Conservation (phyloP, 768 basidiomycete genomes). For the Terana coerulea region DNA sequence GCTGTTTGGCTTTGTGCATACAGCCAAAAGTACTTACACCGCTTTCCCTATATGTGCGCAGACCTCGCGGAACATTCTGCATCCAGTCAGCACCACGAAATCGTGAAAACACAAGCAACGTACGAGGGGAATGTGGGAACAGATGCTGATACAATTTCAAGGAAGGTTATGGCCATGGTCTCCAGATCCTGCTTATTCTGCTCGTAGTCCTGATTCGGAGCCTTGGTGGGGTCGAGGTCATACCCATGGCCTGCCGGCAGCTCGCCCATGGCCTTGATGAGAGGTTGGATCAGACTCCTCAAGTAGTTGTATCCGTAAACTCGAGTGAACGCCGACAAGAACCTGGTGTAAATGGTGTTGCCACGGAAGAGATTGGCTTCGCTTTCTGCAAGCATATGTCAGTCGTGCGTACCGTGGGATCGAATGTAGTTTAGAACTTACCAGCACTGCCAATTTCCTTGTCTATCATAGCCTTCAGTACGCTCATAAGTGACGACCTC, state of each 20-base stretch:
- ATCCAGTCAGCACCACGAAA: conserved; percentile 9
- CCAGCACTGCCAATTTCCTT: conserved; percentile 78
- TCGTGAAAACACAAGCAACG: conserved; percentile 28
- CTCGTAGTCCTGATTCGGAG: conserved; percentile 51
- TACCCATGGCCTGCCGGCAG: conserved; percentile 74
- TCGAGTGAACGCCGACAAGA: conserved; percentile 81
- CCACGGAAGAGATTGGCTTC: conserved; percentile 83
- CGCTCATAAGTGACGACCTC: conserved; percentile 59
- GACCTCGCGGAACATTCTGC: conserved; percentile 82
- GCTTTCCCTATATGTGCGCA: conserved; percentile 74
- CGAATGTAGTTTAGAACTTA: conserved; percentile 30
- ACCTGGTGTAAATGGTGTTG: conserved; percentile 84
- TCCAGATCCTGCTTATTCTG: conserved; percentile 72
- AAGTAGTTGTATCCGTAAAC: conserved; percentile 93
- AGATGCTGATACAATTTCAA: conserved; percentile 71
- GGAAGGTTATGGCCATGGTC: conserved; percentile 68
- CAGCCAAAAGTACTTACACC: conserved; percentile 54
- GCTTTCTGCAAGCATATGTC: conserved; percentile 46
- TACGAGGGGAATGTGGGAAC: conserved; percentile 70
- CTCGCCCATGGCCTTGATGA: conserved; percentile 69
- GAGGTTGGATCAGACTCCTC: conserved; percentile 70
- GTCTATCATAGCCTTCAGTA: conserved; percentile 84
- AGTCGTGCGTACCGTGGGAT: not conserved
- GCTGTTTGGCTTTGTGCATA: not conserved
- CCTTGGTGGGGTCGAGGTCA: conserved; percentile 70